These are phyloP conservation scores for Xylaria longipes DNA, from an alignment of 495 filamentous ascomycete genomes.

Conservation along the genomic window DNA sequence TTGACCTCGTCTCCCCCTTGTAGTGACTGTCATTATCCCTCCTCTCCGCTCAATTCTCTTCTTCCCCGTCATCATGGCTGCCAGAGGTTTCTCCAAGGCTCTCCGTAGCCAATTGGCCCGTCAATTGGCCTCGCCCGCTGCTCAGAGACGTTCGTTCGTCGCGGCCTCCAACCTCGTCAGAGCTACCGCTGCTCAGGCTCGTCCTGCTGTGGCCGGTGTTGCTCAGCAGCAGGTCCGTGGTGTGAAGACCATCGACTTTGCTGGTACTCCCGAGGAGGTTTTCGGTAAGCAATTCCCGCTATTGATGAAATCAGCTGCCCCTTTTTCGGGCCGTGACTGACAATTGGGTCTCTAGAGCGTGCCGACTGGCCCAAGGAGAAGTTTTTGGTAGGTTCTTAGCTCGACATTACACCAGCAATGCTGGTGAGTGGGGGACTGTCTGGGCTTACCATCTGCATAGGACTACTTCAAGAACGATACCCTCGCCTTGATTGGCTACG, in stretches of 20 bases:
- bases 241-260: constrained; percentile 93
- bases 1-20: constrained; percentile 22
- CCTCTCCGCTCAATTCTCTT: constrained; percentile 41
- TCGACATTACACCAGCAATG: not conserved
- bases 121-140: constrained; percentile 69
- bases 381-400: constrained; percentile 74
- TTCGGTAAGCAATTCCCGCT: constrained; percentile 66
- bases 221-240: constrained; percentile 72
- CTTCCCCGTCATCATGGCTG: constrained; percentile 73
- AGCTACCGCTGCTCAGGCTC: constrained; percentile 59
- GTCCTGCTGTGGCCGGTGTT: constrained; percentile 55
- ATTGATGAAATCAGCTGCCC: not conserved
- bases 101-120: constrained; percentile 76
- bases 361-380: constrained; percentile 98
- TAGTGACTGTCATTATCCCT: constrained; percentile 26
- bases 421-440: not conserved
- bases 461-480: constrained; percentile 99
- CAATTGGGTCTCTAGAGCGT: constrained; percentile 68
- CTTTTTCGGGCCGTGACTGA: not conserved
- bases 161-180: constrained; percentile 66
- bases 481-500: constrained; percentile 98
- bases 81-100: constrained; percentile 80
- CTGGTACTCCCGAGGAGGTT: constrained; percentile 88
- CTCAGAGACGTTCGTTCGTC: constrained; percentile 74
- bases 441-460: constrained; percentile 50